A percentile compares a stretch with the other conserved stretches of the same genome.
Conservation (phyloP, 805 yeast genomes). For the Starmera caribaea region DNA sequence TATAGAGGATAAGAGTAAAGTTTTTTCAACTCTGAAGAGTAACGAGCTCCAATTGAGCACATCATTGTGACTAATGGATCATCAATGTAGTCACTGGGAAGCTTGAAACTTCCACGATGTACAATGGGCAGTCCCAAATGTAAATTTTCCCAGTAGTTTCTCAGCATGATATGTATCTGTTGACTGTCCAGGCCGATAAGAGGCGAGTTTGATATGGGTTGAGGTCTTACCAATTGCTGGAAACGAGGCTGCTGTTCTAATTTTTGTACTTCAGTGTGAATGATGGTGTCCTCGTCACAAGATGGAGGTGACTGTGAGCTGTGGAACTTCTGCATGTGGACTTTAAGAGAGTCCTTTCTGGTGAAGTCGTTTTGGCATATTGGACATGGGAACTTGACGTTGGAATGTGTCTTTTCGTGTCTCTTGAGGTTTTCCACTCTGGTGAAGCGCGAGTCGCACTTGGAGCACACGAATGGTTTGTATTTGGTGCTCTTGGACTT, state of each 20-base stretch:
- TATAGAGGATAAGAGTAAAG: background rate
- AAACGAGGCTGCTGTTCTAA: too few relatives aligned
- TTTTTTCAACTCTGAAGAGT: background rate
- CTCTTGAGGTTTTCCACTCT: background rate
- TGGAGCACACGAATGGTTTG: background rate
- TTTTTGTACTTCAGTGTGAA: too few relatives aligned
- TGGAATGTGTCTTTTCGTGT: background rate
- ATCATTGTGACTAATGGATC: background rate
- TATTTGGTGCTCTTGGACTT: too few relatives aligned
- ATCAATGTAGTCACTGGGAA: background rate
- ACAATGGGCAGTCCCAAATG: constrained; percentile 5
- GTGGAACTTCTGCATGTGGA: background rate
- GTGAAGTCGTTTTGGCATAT: background rate
- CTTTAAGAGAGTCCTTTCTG: background rate
- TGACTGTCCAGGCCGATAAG: background rate
- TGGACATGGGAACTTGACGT: background rate
- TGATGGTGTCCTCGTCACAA: background rate
- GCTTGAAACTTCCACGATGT: constrained; percentile 4
- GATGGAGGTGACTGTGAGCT: background rate
- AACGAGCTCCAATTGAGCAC: background rate
- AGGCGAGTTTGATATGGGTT: background rate
- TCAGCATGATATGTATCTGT: background rate
- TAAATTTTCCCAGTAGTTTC: constrained; percentile 5
- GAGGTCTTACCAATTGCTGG: background rate
- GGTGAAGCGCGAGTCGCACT: background rate